Percentiles rank a stretch among this genome's conserved stretches.
Evolutionary conservation across 768 basidiomycete species (phyloP).

Genomic region (Melanogaster broomeanus): DNA sequence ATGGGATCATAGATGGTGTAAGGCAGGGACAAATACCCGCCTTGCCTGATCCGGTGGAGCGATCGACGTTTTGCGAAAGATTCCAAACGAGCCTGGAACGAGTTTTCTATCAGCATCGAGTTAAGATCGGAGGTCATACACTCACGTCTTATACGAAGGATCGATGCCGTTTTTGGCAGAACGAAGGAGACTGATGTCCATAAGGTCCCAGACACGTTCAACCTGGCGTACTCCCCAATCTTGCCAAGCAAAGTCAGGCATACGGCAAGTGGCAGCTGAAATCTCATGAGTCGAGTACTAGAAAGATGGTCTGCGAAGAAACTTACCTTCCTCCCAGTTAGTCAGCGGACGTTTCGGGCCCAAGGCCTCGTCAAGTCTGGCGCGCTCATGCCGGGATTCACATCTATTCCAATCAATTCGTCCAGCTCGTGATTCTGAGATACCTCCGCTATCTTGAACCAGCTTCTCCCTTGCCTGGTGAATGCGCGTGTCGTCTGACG

Average conservation of each 20-base stretch:
- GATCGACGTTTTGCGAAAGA: slow-evolving; percentile 94
- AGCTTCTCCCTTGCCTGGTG: slow-evolving; percentile 86
- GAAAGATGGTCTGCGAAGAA: not conserved
- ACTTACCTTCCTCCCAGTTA: slow-evolving; percentile 86
- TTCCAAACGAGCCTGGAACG: slow-evolving; percentile 84
- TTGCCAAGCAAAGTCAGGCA: slow-evolving; percentile 89
- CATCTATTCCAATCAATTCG: slow-evolving; percentile 91
- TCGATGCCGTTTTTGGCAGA: slow-evolving; percentile 81
- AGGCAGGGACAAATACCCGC: slow-evolving; percentile 90
- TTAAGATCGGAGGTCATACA: slow-evolving; percentile 5
- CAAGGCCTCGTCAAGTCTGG: slow-evolving; percentile 78
- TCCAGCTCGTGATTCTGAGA: slow-evolving; percentile 67
- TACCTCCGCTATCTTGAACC: slow-evolving; percentile 64
- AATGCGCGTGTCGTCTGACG: slow-evolving; percentile 89
- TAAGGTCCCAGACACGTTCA: slow-evolving; percentile 92
- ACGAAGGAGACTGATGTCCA: slow-evolving; percentile 88
- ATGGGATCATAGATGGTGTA: slow-evolving; percentile 96
- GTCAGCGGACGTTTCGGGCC: slow-evolving; percentile 87
- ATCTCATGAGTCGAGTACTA: not conserved
- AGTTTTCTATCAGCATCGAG: slow-evolving; percentile 3
- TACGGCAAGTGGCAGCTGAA: slow-evolving; percentile 76
- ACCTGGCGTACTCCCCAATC: slow-evolving; percentile 95
- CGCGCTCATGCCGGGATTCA: slow-evolving; percentile 88
- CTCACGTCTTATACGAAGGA: slow-evolving; percentile 86
- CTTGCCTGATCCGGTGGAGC: slow-evolving; percentile 78